A percentile compares a stretch with the other conserved stretches of the same genome.
phyloP scores from a whole-genome alignment of 1,284 basidiomycete genomes.

The Leccinum subrobustum region DNA sequence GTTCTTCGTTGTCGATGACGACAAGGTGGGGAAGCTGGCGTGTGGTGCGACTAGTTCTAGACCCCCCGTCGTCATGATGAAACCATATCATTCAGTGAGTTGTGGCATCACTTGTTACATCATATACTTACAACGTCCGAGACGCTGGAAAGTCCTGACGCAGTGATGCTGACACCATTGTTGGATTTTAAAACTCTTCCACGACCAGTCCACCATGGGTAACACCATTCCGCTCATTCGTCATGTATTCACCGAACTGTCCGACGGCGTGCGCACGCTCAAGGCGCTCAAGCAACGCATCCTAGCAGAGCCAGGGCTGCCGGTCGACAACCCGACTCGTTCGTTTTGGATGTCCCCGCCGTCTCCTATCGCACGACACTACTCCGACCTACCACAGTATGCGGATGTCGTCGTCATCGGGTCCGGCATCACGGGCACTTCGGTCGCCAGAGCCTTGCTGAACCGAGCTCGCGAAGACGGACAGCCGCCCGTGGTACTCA shows the following conservation, averaged over 20 bases:
- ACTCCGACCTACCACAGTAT: constrained; percentile 43
- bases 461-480: constrained; percentile 31
- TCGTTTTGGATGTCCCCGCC: constrained; percentile 63
- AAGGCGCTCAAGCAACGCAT: constrained; percentile 39
- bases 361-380: constrained; percentile 47
- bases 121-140: not conserved
- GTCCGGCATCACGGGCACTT: constrained; percentile 68
- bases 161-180: not conserved
- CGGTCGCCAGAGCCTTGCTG: constrained; percentile 54
- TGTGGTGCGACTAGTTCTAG: too few species aligned
- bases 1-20: not conserved
- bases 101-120: too few species aligned
- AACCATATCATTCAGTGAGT: not conserved
- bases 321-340: constrained; percentile 47
- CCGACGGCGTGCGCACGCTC: constrained; percentile 26
- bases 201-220: constrained; percentile 20
- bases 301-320: constrained; percentile 54
- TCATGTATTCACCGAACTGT: constrained; percentile 30
- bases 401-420: constrained; percentile 69
- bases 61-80: not conserved
- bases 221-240: constrained; percentile 31
- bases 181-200: not conserved
- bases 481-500: constrained; percentile 44
- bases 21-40: not conserved
- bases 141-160: not conserved